Conservation (phyloP, 257 asterid genomes). For the Henckelia pumila region DNA sequence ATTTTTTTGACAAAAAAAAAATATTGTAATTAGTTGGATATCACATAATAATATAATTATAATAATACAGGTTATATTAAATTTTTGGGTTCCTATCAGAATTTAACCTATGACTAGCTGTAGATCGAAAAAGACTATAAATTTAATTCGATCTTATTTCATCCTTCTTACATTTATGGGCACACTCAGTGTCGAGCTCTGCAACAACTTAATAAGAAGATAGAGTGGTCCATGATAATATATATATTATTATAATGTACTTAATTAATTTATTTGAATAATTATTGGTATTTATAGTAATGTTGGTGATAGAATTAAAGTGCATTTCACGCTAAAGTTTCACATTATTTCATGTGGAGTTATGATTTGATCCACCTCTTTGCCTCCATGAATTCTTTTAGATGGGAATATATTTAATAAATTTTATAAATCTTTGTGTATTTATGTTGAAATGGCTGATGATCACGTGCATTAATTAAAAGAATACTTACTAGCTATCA, state of each 20-base stretch:
- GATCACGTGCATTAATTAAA: no score
- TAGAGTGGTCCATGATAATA: slow-evolving; percentile 23
- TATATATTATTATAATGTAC: no score
- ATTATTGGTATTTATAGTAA: slow-evolving; percentile 25
- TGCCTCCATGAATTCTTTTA: no score
- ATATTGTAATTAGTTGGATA: no score
- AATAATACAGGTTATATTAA: neutral
- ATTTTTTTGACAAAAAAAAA: no score
- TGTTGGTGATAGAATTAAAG: slow-evolving; percentile 33
- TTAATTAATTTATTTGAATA: neutral
- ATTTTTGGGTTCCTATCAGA: neutral
- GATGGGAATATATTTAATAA: no score
- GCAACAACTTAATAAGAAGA: neutral
- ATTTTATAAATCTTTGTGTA: no score
- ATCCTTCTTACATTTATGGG: neutral
- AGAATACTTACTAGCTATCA: no score
- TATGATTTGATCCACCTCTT: slow-evolving; percentile 27
- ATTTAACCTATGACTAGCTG: neutral
- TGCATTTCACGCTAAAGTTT: slow-evolving; percentile 22
- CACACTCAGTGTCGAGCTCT: no score
- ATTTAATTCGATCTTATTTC: neutral
- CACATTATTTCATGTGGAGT: slow-evolving; percentile 12
- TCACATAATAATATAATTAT: no score
- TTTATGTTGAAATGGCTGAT: no score
- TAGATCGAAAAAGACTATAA: neutral